A percentile compares a stretch with the other conserved stretches of the same genome.
phyloP scores from a whole-genome alignment of 768 basidiomycete species.

The Infundibulicybe gibba region DNA sequence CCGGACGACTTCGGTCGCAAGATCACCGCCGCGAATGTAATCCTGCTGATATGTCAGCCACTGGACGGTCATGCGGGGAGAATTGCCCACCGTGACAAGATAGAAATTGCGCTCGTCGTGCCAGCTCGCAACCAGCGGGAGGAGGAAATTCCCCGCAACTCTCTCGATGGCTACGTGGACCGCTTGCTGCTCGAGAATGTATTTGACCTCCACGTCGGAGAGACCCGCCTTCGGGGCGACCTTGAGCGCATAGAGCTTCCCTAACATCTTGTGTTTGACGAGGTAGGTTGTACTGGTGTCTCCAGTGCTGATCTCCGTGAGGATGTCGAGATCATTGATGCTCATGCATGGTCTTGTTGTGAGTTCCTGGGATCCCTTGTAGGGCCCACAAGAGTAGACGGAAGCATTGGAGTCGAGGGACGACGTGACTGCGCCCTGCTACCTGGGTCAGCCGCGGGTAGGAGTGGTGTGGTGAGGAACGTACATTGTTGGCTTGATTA shows the following conservation, averaged over 20 bases:
- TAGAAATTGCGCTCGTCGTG: slow-evolving; percentile 14
- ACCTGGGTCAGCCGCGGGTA: too few species aligned
- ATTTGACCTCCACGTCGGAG: slow-evolving; percentile 3
- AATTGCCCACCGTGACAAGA: slow-evolving; percentile 14
- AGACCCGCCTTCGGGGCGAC: slow-evolving; percentile 9
- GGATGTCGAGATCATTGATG: too few species aligned
- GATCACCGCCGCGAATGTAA: slow-evolving; percentile 16
- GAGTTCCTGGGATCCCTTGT: too few species aligned
- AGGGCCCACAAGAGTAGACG: too few species aligned
- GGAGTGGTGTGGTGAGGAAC: too few species aligned
- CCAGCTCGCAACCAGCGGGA: slow-evolving; percentile 19
- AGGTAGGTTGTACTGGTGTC: slow-evolving; percentile 10
- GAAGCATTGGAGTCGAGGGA: too few species aligned
- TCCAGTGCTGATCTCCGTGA: too few species aligned
- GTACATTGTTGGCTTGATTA: too few species aligned
- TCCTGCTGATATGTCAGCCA: slow-evolving; percentile 6
- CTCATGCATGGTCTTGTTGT: too few species aligned
- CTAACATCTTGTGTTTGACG: slow-evolving; percentile 9
- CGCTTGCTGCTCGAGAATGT: neutral
- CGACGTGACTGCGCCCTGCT: too few species aligned
- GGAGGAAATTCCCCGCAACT: slow-evolving; percentile 7
- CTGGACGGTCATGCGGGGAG: neutral
- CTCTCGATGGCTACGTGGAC: slow-evolving; percentile 2
- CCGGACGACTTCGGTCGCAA: slow-evolving; percentile 6
- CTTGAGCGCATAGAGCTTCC: slow-evolving; percentile 14